Base-by-base conservation (phyloP, 169 alveolate genomes). In the Cyclospora cayetanensis region DNA sequence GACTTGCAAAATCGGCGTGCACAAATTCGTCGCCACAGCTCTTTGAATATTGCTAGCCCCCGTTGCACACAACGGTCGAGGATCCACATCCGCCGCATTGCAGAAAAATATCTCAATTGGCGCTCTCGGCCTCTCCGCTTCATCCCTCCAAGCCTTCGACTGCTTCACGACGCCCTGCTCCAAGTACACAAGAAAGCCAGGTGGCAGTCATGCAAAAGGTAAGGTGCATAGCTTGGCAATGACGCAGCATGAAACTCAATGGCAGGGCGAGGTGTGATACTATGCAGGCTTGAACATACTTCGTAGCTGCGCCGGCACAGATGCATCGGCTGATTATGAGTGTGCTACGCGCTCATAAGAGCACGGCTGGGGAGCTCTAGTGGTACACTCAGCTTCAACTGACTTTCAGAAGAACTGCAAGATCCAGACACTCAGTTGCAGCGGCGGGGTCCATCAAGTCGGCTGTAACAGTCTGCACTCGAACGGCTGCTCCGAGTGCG, bases 81-180 rank as follows among this genome's bases (percentile, higher is more conserved):
- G 89, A 70, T 74, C 88, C 20, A 74, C 89, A 3, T 42, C 79
- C 1, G 93, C 93, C 52, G 93, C 93, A 70, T 89, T 89, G 82
- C 93, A 89, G 84, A 89, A 89, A 46, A 89, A 66, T 3, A 89
- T 52, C 37, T 74, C 89, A 25, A 74, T 50, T 18, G 93, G 93
- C 29, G 43, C 87, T n/a, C n/a, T n/a, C n/a, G n/a, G n/a, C n/a
- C n/a, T n/a, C 43, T 46, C 87, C 72, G 20, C 70, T 43, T 39
- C 41, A n/a, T 76, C 42, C 66, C 74, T 29, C 50, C 34, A 29
- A 50, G 88, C 88, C 20, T 46, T 29, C 4, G 88, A 79, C 22
- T 25, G 22, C 88, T 27, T 79, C 34, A 7, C 29, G 72, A 15
- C 31, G 74, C 88, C 88, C 88, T 79, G 74, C 31, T 4, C 74